Evolutionary conservation across 306 rosid genomes (phyloP), one percentile per base, ranked within the genome.

Genomic region (Casuarina glauca): DNA sequence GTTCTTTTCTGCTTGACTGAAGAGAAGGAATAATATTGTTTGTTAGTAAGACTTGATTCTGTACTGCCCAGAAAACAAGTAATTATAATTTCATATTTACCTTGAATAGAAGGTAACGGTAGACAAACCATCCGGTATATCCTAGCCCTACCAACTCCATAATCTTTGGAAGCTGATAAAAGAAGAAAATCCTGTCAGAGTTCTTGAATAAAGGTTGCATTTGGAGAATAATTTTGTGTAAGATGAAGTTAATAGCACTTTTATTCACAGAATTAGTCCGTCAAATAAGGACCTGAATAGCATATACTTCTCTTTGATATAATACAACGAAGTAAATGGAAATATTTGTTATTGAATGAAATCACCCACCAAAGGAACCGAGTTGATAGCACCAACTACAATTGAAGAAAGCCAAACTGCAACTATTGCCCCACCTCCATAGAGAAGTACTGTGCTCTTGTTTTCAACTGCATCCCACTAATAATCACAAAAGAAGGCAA

Each of bases 401-500:
- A 78, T 91, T 9, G 99, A 89, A 74, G 99, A 96, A 70, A 96
- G 86, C 99, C 99, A 96, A 67, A 96, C 89, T 43, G 90, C 87
- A 49, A 96, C 93, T 17, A 90, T 50, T 36, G 96, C 98, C 17
- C 99, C 99, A 48, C 99, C 99, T 46, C 99, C 99, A 75, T 93
- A 96, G 39, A 96, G 53, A 83, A 96, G 76, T 53, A 96, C 97
- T 1, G 99, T 96, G 63, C 98, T 85, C 89, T 96, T 96, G 93
- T 96, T 96, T 86, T 96, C 98, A 86, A 96, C 81, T 74, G 88
- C 96, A 75, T 96, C 98, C 99, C 99, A 96, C 99, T 96, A 85
- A 80, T 48, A 44, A 82, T 63, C 44, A 83, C 49, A 74, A 72
- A 78, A 45, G 54, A 57, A 72, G 35, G 74, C 78, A 44, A 80